A percentile compares a stretch with the other conserved stretches of the same genome.
Conservation (phyloP, 768 basidiomycete species). For the Boletus subparvulus region DNA sequence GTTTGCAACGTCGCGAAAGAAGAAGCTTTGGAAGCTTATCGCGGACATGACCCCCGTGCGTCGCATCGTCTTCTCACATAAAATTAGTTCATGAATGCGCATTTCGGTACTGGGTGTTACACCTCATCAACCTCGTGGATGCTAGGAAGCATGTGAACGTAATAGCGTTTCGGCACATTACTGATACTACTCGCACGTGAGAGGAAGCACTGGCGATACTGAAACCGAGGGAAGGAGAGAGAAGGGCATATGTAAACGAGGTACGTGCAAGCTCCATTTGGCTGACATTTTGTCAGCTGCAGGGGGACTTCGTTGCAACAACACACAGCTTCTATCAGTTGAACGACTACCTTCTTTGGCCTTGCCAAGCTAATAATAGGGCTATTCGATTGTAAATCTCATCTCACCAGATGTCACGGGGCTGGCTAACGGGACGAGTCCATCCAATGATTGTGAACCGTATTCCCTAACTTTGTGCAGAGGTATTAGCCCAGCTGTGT, state of each 20-base stretch:
- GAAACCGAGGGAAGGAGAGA: constrained; percentile 66
- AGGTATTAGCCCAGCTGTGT: too few species aligned
- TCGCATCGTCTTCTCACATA: constrained; percentile 12
- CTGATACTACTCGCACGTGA: constrained; percentile 78
- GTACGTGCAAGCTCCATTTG: constrained; percentile 26
- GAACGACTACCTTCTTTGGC: neutral
- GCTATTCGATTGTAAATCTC: too few species aligned
- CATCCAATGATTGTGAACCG: too few species aligned
- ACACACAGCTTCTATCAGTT: too few species aligned
- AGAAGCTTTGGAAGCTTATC: constrained; percentile 91
- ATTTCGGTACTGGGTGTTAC: neutral
- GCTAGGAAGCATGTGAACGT: constrained; percentile 72
- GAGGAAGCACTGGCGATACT: constrained; percentile 85
- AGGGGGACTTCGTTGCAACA: too few species aligned
- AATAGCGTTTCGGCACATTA: constrained; percentile 84
- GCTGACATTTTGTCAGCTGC: too few species aligned
- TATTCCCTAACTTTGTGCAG: too few species aligned
- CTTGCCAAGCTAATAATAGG: neutral
- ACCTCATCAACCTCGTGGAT: constrained; percentile 3
- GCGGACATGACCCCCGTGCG: constrained; percentile 80
- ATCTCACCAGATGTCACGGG: too few species aligned
- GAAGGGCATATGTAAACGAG: constrained; percentile 71
- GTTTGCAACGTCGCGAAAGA: constrained; percentile 72
- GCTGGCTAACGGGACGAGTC: too few species aligned
- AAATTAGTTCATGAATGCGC: neutral